Percentiles rank a stretch among this genome's conserved stretches.
phyloP scores from a whole-genome alignment of 306 rosid species.

The cucumber (Cucumis sativus) region Cucumber_9930_V3 NC_026655.2:2659501-2660000 shows the following conservation, averaged over 20 bases:
- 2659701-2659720: slow-evolving; percentile 82
- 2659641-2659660: slow-evolving; percentile 76
- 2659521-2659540: slow-evolving; percentile 60
- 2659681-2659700: slow-evolving; percentile 55
- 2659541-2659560: slow-evolving; percentile 47
- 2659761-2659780: slow-evolving; percentile 55
- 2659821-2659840: slow-evolving; percentile 74
- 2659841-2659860: slow-evolving; percentile 51
- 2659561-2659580: slow-evolving; percentile 58
- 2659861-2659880: slow-evolving; percentile 49
- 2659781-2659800: slow-evolving; percentile 80
- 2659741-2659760: slow-evolving; percentile 52
- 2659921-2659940: background rate
- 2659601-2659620: slow-evolving; percentile 70
- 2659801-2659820: slow-evolving; percentile 69
- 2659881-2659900: slow-evolving; percentile 72
- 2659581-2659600: slow-evolving; percentile 43
- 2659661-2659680: slow-evolving; percentile 51
- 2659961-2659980: background rate
- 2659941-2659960: background rate
- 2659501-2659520: slow-evolving; percentile 76
- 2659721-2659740: slow-evolving; percentile 79
- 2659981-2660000: background rate
- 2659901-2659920: slow-evolving; percentile 9
- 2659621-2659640: slow-evolving; percentile 80